Conservation (phyloP, 371 early-diverging fungal species). For the Parasitella parasitica region DNA sequence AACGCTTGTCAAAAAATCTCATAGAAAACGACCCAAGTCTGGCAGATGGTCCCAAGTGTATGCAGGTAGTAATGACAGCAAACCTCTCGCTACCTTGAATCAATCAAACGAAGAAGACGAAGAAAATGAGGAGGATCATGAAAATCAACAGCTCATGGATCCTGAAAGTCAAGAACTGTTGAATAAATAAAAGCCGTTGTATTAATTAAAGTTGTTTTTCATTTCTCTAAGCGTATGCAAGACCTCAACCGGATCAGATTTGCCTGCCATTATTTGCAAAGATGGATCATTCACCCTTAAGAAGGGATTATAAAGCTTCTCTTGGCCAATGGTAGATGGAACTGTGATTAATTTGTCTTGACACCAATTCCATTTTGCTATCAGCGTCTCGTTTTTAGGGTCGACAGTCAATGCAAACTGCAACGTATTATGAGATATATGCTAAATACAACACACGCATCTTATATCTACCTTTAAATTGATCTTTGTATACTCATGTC, state of each 20-base stretch:
- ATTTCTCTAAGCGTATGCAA: constrained; percentile 74
- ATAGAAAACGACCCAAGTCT: constrained; percentile 4
- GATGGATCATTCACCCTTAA: constrained; percentile 77
- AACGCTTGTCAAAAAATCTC: not conserved
- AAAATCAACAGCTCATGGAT: not conserved
- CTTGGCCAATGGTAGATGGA: constrained; percentile 87
- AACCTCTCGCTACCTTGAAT: not conserved
- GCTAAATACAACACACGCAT: not conserved
- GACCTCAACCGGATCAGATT: constrained; percentile 73
- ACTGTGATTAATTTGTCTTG: constrained; percentile 63
- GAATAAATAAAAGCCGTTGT: not conserved
- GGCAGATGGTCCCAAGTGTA: constrained; percentile 13
- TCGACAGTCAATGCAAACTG: constrained; percentile 54
- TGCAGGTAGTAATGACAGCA: not conserved
- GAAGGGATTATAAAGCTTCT: constrained; percentile 86
- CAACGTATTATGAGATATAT: not conserved
- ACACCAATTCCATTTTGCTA: constrained; percentile 63
- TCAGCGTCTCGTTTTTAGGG: constrained; percentile 48
- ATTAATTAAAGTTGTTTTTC: constrained; percentile 54
- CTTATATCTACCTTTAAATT: constrained; percentile 33
- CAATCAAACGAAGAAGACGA: not conserved
- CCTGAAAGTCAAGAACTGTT: not conserved
- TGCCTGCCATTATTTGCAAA: constrained; percentile 61
- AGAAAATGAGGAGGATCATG: not conserved
- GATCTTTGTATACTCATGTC: constrained; percentile 45